phyloP scores from a whole-genome alignment of 805 yeast genomes.

The Monosporozyma aerobia region DNA sequence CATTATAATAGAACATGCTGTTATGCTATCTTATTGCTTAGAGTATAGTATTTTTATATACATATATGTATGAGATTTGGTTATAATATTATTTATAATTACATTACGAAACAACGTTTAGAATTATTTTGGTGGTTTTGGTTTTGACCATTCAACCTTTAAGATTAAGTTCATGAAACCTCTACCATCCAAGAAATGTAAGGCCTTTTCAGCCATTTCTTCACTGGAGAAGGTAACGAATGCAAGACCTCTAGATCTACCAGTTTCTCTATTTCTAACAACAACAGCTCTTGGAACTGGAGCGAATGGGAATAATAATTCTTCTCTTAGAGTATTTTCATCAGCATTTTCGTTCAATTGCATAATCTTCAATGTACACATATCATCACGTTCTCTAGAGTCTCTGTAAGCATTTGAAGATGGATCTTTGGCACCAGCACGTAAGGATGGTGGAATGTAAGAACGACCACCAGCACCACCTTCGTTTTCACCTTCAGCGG shows the following conservation, averaged over 20 bases:
- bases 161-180: slow-evolving; percentile 87
- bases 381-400: slow-evolving; percentile 66
- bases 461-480: slow-evolving; percentile 30
- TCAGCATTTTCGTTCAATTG: slow-evolving; percentile 80
- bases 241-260: slow-evolving; percentile 91
- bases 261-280: slow-evolving; percentile 86
- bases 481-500: slow-evolving; percentile 23
- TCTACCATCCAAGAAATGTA: slow-evolving; percentile 71
- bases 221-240: slow-evolving; percentile 73
- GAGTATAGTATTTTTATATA: neutral
- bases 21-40: neutral
- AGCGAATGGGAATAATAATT: slow-evolving; percentile 61
- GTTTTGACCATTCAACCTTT: slow-evolving; percentile 53
- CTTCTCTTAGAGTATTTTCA: slow-evolving; percentile 69
- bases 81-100: neutral
- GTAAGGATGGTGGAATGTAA: slow-evolving; percentile 55
- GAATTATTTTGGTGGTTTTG: slow-evolving; percentile 16
- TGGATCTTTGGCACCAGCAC: slow-evolving; percentile 35
- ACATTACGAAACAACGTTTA: neutral
- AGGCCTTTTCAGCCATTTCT: slow-evolving; percentile 64
- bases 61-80: neutral
- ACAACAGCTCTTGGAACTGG: slow-evolving; percentile 67
- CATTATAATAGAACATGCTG: neutral
- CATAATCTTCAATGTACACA: slow-evolving; percentile 79
- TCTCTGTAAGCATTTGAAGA: slow-evolving; percentile 34